A percentile compares a stretch with the other conserved stretches of the same genome.
Evolutionary conservation across 495 filamentous ascomycete genomes (phyloP).

Genomic region (Glutinoglossum americanum): DNA sequence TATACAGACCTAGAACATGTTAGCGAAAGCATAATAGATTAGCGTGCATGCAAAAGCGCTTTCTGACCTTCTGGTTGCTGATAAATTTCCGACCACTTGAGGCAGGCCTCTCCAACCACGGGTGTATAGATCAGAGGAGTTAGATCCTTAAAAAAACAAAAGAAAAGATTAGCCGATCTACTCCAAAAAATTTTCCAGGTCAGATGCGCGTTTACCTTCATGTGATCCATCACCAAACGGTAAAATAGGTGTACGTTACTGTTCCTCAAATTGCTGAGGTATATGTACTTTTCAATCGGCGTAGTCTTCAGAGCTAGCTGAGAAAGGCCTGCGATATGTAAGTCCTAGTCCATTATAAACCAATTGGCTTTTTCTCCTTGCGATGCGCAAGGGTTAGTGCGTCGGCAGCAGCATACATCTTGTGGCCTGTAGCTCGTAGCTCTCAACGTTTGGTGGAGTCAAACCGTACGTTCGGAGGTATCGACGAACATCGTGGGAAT

Average conservation of each 20-base stretch:
- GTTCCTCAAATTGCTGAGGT: conserved; percentile 69
- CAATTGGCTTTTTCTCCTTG: neutral
- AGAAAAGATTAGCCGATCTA: too few species aligned
- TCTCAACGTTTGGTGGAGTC: conserved; percentile 48
- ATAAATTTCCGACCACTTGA: conserved; percentile 90
- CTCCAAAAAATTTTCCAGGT: neutral
- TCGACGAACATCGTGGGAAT: conserved; percentile 40
- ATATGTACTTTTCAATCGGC: conserved; percentile 82
- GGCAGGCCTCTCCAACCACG: conserved; percentile 88
- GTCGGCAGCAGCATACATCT: conserved; percentile 29
- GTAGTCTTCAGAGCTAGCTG: conserved; percentile 60
- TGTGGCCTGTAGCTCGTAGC: conserved; percentile 42
- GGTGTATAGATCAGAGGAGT: conserved; percentile 96
- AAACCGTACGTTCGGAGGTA: conserved; percentile 51
- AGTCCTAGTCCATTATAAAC: neutral
- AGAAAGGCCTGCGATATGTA: conserved; percentile 28
- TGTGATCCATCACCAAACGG: conserved; percentile 72
- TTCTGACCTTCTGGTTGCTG: conserved; percentile 68
- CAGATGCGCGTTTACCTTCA: conserved; percentile 30
- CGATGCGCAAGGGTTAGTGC: neutral
- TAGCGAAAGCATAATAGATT: conserved; percentile 9
- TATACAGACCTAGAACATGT: conserved; percentile 42
- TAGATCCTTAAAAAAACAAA: conserved; percentile 31
- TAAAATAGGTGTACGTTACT: conserved; percentile 91
- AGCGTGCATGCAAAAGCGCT: neutral